Evolutionary conservation across 371 early-diverging fungal species (phyloP).

Genomic region (Funneliformis caledonium): DNA sequence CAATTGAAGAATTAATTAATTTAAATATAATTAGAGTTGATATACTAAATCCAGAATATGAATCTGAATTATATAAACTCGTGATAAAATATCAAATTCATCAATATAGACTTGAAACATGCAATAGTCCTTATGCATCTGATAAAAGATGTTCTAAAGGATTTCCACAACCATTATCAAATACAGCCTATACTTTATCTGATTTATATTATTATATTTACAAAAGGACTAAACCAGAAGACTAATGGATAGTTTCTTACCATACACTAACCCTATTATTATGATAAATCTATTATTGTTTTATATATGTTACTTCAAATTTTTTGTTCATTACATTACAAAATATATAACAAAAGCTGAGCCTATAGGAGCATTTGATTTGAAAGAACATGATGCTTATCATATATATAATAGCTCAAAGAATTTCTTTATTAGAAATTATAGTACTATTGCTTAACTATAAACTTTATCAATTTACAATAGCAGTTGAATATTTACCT

Average conservation of each 20-base stretch:
- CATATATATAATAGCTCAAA: not conserved
- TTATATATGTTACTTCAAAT: not conserved
- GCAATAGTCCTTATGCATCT: not conserved
- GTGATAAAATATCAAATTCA: slow-evolving; percentile 21
- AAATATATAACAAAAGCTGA: slow-evolving; percentile 28
- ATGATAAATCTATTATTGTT: not conserved
- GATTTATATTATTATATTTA: slow-evolving; percentile 2
- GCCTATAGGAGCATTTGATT: not conserved
- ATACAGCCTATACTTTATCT: not conserved
- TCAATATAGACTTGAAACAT: not conserved
- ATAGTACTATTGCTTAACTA: not conserved
- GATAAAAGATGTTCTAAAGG: not conserved
- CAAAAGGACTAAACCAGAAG: not conserved
- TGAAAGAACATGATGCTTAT: not conserved
- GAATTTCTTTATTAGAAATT: slow-evolving; percentile 2
- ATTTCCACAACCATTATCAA: slow-evolving; percentile 17
- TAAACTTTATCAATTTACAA: not conserved
- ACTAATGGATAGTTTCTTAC: not conserved
- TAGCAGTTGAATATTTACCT: not conserved
- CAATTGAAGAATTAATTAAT: not conserved
- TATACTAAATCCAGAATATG: not conserved
- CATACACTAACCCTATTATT: not conserved
- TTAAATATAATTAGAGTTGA: not conserved
- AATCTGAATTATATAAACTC: not conserved
- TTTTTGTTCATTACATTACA: slow-evolving; percentile 4